Evolutionary conservation across 1,139 yeast species (phyloP), one percentile per base, ranked within the genome.

Genomic region (Kodamaea ohmeri): DNA sequence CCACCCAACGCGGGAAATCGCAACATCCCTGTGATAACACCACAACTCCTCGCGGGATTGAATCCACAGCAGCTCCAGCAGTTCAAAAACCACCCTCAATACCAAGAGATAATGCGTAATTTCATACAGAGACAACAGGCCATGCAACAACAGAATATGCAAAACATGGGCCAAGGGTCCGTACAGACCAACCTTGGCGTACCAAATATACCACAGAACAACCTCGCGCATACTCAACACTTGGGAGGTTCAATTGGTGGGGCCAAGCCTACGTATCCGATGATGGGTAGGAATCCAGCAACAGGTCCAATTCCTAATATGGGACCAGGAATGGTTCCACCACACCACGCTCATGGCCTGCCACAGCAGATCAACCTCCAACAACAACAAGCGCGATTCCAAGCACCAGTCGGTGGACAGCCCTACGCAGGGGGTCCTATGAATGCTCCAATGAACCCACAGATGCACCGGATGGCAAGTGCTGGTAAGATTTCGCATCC

Each of bases 51-150:
- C 32, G 65, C 71, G 19, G 67, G 70, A 37, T 52, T 69, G 36
- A 57, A 68, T 17, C 72, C 75, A 8, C 72, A 71, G 46, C 76
- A 71, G 40, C 63, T 72, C 28, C 73, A 73, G 44, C 70, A 74
- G 43, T 61, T 75, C 48, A 69, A 73, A 40, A 63, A 56, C 50
- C 75, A 73, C 47, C 76, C 75, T 3, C 75, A 68, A 44, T 69
- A 67, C 45, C 73, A 65, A 43, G 65, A 60, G 26, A 58, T 67
- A 38, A 59, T 70, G 55, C 55, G 67, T 28, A 61, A 60, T 38
- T 65, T 63, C 43, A 46, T 62, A 45, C 72, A 66, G 41, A 50
- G 61, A 50, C 78, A 58, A 52, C 74, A 53, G 51, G 47, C 56
- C 44, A 45, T 57, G 41, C 73, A 53, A 27, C 46, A 20, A 40